phyloP scores from a whole-genome alignment of 2,329 filamentous ascomycete genomes.

The Sphaceloma murrayae region DNA sequence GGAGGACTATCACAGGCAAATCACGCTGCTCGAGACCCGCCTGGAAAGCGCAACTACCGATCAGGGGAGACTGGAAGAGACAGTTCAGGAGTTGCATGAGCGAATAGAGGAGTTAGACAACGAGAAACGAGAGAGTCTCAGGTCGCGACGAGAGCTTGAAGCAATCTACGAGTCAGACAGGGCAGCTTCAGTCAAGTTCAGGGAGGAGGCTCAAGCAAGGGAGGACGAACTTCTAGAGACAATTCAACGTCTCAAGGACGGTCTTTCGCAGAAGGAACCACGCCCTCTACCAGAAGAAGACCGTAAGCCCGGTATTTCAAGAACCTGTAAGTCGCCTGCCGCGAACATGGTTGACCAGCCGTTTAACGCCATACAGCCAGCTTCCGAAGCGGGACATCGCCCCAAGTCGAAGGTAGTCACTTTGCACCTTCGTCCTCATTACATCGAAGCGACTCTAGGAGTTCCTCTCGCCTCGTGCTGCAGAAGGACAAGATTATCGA shows the following conservation, averaged over 20 bases:
- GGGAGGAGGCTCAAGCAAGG: conserved; percentile 72
- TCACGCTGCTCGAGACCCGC: conserved; percentile 72
- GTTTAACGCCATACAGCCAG: conserved; percentile 29
- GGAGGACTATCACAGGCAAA: conserved; percentile 66
- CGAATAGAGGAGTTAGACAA: conserved; percentile 70
- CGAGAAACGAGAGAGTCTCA: conserved; percentile 72
- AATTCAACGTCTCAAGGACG: conserved; percentile 87
- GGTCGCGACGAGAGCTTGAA: conserved; percentile 84
- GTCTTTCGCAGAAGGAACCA: conserved; percentile 63
- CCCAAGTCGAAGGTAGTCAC: conserved; percentile 62
- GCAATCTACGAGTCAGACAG: conserved; percentile 86
- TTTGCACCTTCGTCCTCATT: conserved; percentile 81
- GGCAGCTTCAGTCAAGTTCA: conserved; percentile 78
- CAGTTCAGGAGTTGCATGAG: conserved; percentile 75
- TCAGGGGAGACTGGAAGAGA: conserved; percentile 79
- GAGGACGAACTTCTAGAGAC: conserved; percentile 87
- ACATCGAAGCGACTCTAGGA: conserved; percentile 73
- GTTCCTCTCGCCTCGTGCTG: conserved; percentile 74
- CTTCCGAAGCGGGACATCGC: conserved; percentile 43
- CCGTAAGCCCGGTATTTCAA: conserved; percentile 42
- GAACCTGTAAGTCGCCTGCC: conserved; percentile 21
- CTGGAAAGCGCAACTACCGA: conserved; percentile 78
- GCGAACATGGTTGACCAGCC: not conserved
- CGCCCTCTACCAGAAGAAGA: conserved; percentile 43
- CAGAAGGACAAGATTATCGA: conserved; percentile 98